Evolutionary conservation across 176 grass and related monocot genomes (phyloP), one percentile per base, ranked within the genome.

Genomic region (Aechmea fasciata): DNA sequence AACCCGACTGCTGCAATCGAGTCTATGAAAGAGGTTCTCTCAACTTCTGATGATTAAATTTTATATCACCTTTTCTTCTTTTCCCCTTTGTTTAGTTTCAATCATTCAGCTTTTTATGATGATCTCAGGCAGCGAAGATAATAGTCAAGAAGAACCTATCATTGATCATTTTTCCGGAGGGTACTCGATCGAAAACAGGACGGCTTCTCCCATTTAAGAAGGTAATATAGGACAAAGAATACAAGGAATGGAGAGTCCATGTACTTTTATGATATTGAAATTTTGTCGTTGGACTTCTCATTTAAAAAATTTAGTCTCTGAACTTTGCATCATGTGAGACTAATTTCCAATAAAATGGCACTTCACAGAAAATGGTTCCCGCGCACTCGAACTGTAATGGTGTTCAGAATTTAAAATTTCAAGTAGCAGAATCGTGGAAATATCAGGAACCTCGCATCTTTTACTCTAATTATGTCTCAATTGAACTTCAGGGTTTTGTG

Each of bases 191-290:
- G 9, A 79, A 25, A 65, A 72, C 72, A 49, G 77, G 81, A 51
- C 77, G 85, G 55, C 52, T 83, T 17, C 78, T 82, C 33, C 82
- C 86, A n/a, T 85, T 84, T 65, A 88, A 88, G 79, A 88, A 88
- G 80, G 74, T 78, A 78, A 19, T 55, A 24, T 3, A 57, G 11
- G 12, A 29, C 28, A 23, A 23, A 23, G 1, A 23, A 23, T 23
- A 23, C 22, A 23, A 23, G 0, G 22, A 23, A 23, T 1, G 28
- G 29, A 33, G 29, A 33, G 29, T 33, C 29, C 29, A 33, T 33
- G 29, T 3, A 3, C 29, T 33, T 33, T 33, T 33, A 33, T 3
- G 29, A 33, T 33, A 33, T 33, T 33, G 29, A 33, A 33, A 33
- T 33, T 33, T 33, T 0, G 29, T 33, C 29, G 29, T 33, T 33